Evolutionary conservation across 345 rosid species (phyloP).

Genomic region (Aquilaria malaccensis): DNA sequence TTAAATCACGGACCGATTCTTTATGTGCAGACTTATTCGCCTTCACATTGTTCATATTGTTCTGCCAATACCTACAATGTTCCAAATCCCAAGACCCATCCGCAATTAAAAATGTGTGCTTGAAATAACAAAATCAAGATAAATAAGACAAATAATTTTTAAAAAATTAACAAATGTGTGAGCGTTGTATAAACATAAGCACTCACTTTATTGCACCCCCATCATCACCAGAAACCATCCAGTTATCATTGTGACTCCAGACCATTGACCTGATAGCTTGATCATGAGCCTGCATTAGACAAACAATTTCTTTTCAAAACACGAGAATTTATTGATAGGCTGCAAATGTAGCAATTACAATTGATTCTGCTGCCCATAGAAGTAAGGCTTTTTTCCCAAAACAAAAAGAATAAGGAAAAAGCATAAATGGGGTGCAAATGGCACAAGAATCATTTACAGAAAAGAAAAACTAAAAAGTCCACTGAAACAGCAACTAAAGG

Average conservation of each 20-base stretch:
- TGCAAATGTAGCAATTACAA: too few species aligned
- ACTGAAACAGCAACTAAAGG: too few species aligned
- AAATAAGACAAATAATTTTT: background rate
- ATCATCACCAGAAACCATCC: slow-evolving; percentile 99
- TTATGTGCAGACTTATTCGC: slow-evolving; percentile 93
- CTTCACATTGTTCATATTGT: slow-evolving; percentile 96
- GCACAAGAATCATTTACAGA: too few species aligned
- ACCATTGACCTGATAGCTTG: slow-evolving; percentile 95
- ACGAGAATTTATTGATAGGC: background rate
- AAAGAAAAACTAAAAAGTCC: too few species aligned
- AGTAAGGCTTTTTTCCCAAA: background rate
- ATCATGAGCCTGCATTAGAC: slow-evolving; percentile 80
- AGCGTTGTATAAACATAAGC: too few species aligned
- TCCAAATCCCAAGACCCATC: background rate
- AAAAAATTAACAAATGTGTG: background rate
- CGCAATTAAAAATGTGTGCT: background rate
- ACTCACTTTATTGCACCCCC: slow-evolving; percentile 88
- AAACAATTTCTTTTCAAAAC: too few species aligned
- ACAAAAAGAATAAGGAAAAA: slow-evolving; percentile 1
- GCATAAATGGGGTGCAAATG: slow-evolving; percentile 2
- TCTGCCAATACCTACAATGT: slow-evolving; percentile 88
- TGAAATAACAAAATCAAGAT: background rate
- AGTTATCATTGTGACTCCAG: slow-evolving; percentile 97
- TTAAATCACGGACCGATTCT: slow-evolving; percentile 86
- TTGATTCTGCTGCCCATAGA: too few species aligned